A percentile compares a stretch with the other conserved stretches of the same genome.
phyloP scores from a whole-genome alignment of 768 basidiomycete species.

The Cubamyces lactineus region DNA sequence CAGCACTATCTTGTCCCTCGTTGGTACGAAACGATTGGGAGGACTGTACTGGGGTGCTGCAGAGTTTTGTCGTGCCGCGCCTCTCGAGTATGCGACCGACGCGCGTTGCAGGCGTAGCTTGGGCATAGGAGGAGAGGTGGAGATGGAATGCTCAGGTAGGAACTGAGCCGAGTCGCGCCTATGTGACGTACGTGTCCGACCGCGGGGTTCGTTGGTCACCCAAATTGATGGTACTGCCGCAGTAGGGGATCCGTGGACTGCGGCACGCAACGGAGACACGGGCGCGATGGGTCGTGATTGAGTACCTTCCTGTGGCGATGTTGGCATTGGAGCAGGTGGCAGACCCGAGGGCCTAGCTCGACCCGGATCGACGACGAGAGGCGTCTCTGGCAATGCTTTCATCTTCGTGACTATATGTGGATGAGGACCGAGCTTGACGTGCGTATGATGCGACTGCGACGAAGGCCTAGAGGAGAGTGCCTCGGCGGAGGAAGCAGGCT shows the following conservation, averaged over 20 bases:
- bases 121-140: not conserved
- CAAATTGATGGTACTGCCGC: not conserved
- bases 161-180: constrained; percentile 1
- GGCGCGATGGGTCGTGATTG: not conserved
- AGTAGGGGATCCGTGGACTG: not conserved
- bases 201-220: constrained; percentile 3
- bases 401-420: constrained; percentile 13
- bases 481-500: constrained; percentile 27
- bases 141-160: not conserved
- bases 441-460: constrained; percentile 30
- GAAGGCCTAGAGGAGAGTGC: constrained; percentile 19
- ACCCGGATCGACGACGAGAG: not conserved
- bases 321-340: not conserved
- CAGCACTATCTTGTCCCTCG: constrained; percentile 30
- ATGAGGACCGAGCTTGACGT: constrained; percentile 18
- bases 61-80: constrained; percentile 9
- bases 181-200: constrained; percentile 12
- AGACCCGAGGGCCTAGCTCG: not conserved
- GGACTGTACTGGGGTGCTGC: constrained; percentile 3
- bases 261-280: not conserved
- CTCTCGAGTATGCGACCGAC: constrained; percentile 15
- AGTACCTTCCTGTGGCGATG: not conserved
- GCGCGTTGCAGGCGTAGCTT: constrained; percentile 8
- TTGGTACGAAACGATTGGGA: constrained; percentile 21
- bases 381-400: constrained; percentile 8